Evolutionary conservation across 73 alveolate genomes (phyloP), one percentile per base, ranked within the genome.

Genomic region (Strombidium stylifer): DNA sequence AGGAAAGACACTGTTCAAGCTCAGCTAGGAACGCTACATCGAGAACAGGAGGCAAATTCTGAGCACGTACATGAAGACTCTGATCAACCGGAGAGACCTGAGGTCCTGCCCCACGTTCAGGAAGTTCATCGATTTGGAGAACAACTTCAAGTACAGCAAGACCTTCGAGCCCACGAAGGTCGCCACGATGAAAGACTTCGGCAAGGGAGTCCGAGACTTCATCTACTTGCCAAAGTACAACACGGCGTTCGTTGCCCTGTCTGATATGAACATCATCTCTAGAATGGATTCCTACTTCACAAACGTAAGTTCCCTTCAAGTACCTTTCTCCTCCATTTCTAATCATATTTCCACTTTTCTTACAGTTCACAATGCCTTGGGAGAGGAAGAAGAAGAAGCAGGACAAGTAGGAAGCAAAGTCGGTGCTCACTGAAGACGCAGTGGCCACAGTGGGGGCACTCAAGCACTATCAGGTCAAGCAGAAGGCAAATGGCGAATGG

Each of bases 171-270:
- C 97, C 11, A 64, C 69, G 20, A 57, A 83, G 62, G 70, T 73
- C 4, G 93, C 94, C 34, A 56, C 44, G 34, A 26, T 84, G 30
- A 80, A 61, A 61, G 81, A 72, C 40, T 68, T 89, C 28, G 73
- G 90, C 19, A 80, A 77, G 44, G 94, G 95, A 0, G 87, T 79
- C 0, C 49, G 97, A 46, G 97, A 85, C 72, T 85, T 85, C 59
- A 7, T 66, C 41, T 89, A 85, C 69, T 35, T 79, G 1, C 77
- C 61, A 24, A 76, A 67, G 28, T 84, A 80, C 30, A 79, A 79
- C 35, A 37, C 80, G 44, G 53, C 64, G 30, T 89, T 79, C 66
- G 68, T 79, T 41, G 84, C 74, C 27, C 69, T 66, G 35, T 72
- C 90, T 27, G 93, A 84, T 40, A 79, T 80, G 86, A 53, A 84